Conservation (phyloP, 495 filamentous ascomycete genomes). For the Elaphomyces granulatus region DNA sequence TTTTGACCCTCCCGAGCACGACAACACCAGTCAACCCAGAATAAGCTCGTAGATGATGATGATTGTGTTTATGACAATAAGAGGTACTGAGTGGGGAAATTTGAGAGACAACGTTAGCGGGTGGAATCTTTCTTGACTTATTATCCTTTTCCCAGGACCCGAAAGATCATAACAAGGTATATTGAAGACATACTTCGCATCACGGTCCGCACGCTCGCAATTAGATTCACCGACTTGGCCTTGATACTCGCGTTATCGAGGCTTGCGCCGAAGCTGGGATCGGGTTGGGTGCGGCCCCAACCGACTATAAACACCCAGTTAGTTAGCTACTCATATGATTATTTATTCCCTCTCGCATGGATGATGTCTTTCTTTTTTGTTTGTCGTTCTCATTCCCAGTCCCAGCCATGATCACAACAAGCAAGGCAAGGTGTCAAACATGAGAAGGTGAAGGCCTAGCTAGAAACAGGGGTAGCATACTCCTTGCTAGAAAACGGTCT, state of each 20-base stretch:
- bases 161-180: background rate
- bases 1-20: too few relatives aligned
- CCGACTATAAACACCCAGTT: too few relatives aligned
- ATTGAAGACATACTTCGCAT: constrained; percentile 68
- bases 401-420: too few relatives aligned
- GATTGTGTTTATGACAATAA: constrained; percentile 82
- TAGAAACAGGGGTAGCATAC: constrained; percentile 43
- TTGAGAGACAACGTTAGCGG: constrained; percentile 6
- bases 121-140: background rate
- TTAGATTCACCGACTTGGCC: constrained; percentile 73
- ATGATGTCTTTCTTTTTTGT: too few relatives aligned
- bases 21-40: constrained; percentile 79
- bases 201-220: constrained; percentile 77
- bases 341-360: too few relatives aligned
- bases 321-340: too few relatives aligned
- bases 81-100: constrained; percentile 49
- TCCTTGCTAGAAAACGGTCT: constrained; percentile 92
- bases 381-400: too few relatives aligned
- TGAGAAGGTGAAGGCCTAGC: too few relatives aligned
- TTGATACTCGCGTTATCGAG: constrained; percentile 68
- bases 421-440: too few relatives aligned
- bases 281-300: constrained; percentile 50
- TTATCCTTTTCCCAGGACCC: background rate
- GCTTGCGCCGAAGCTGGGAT: constrained; percentile 60
- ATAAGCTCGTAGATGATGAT: constrained; percentile 83